Base-by-base conservation (phyloP, 768 basidiomycete species). In the Leccinum pellstonianum region DNA sequence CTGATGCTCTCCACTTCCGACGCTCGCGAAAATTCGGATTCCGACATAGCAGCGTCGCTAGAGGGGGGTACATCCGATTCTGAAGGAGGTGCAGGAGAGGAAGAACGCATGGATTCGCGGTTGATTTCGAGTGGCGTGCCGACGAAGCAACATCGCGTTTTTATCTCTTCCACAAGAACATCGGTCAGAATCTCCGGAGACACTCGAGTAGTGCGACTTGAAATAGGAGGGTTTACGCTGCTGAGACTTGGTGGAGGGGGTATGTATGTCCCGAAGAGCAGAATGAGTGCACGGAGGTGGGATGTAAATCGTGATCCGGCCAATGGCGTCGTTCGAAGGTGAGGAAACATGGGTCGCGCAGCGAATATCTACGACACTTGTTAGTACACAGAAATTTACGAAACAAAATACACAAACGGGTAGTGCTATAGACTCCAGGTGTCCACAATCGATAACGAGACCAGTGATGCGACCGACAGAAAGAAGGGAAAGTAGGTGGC, bases 381-480 rank as follows among this genome's bases (percentile, higher is more conserved):
- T 58, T 51, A 56, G 57, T 35, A 0, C 19, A 11, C 4, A 46
- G 43, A 19, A 46, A 19, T 46, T 7, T 19, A 3, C 5, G 19
- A 4, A 38, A 31, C 5, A 50, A 41, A 15, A 57, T 12, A 6
- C 23, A 76, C 90, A 56, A 66, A 96, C 96, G 0, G 97, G 95
- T 21, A 98, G 80, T 5, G 86, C 86, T 4, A 87, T 88, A 0
- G 94, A 91, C 72, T 98, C 97, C 4, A 96, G 80, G 71, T 96
- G 88, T 1, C 97, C 97, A 64, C 87, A 88, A 69, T 99, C 97
- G 3, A 98, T 77, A 1, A 98, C 96, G 14, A 99, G 83, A 6
- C 96, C 97, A 2, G 95, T 95, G 64, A 95, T 90, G 59, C 92
- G 80, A 11, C 97, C 97, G 7, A 87, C 85, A 2, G 94, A 87